Conservation (phyloP, 306 rosid genomes). For the Trifolium subterraneum region DNA sequence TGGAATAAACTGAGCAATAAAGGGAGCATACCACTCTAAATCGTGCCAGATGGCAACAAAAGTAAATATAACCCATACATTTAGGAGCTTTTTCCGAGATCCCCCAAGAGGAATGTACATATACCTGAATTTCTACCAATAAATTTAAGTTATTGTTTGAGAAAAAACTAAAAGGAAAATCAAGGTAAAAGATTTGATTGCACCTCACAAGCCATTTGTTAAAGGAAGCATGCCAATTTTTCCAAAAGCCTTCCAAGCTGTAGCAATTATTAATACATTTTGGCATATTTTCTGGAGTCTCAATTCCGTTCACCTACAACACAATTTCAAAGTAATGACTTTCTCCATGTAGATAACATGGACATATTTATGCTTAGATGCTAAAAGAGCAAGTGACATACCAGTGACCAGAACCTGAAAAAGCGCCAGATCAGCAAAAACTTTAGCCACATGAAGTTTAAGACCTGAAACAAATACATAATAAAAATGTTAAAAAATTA, state of each 20-base stretch:
- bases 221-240: slow-evolving; percentile 97
- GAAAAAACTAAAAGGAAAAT: slow-evolving; percentile 30
- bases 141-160: slow-evolving; percentile 26
- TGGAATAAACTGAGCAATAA: slow-evolving; percentile 37
- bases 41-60: slow-evolving; percentile 97
- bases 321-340: slow-evolving; percentile 35
- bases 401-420: slow-evolving; percentile 95
- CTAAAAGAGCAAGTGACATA: slow-evolving; percentile 50
- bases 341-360: slow-evolving; percentile 13
- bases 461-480: slow-evolving; percentile 64
- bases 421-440: slow-evolving; percentile 91
- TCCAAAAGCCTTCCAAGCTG: slow-evolving; percentile 91
- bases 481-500: slow-evolving; percentile 14
- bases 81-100: slow-evolving; percentile 73
- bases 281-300: slow-evolving; percentile 95
- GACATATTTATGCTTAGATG: slow-evolving; percentile 21
- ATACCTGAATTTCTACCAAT: slow-evolving; percentile 64
- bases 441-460: slow-evolving; percentile 96
- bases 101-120: slow-evolving; percentile 96
- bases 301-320: slow-evolving; percentile 81
- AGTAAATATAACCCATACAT: slow-evolving; percentile 88
- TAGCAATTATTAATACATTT: slow-evolving; percentile 90
- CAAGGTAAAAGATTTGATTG: slow-evolving; percentile 36
- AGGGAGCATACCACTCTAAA: slow-evolving; percentile 79
- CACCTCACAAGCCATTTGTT: slow-evolving; percentile 99